Evolutionary conservation across 2,329 filamentous ascomycete species (phyloP).

Genomic region (Beauveria sp.): DNA sequence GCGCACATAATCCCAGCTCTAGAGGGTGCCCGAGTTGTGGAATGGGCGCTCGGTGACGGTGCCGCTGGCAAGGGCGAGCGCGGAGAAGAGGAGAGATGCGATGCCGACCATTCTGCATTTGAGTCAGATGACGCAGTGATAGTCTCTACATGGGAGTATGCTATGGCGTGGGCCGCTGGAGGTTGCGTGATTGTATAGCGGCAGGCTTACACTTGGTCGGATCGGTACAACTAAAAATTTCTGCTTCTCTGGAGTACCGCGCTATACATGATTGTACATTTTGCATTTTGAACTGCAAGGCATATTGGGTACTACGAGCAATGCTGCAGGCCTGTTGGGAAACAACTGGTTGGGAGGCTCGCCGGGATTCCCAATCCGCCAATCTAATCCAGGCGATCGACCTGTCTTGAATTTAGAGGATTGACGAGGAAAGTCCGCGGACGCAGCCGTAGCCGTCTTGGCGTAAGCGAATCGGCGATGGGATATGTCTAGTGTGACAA

Average conservation of each 20-base stretch:
- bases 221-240: background rate
- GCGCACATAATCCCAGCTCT: slow-evolving; percentile 32
- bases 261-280: background rate
- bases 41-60: slow-evolving; percentile 29
- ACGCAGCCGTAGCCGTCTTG: too few species aligned
- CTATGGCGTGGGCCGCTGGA: background rate
- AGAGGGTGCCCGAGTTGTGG: slow-evolving; percentile 32
- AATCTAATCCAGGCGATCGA: background rate
- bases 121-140: background rate
- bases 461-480: too few species aligned
- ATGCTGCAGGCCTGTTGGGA: background rate
- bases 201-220: background rate
- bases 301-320: background rate
- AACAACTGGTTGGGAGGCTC: background rate
- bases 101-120: slow-evolving; percentile 9
- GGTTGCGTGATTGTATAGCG: slow-evolving; percentile 3
- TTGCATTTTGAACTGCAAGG: background rate
- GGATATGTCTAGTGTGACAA: too few species aligned
- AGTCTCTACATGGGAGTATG: background rate
- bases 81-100: slow-evolving; percentile 11
- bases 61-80: slow-evolving; percentile 19
- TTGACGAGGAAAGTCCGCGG: too few species aligned
- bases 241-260: too few species aligned
- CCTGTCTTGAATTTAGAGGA: too few species aligned
- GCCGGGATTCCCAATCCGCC: background rate